phyloP scores from a whole-genome alignment of 108 stramenopile species.

The Seminavis robusta region DNA sequence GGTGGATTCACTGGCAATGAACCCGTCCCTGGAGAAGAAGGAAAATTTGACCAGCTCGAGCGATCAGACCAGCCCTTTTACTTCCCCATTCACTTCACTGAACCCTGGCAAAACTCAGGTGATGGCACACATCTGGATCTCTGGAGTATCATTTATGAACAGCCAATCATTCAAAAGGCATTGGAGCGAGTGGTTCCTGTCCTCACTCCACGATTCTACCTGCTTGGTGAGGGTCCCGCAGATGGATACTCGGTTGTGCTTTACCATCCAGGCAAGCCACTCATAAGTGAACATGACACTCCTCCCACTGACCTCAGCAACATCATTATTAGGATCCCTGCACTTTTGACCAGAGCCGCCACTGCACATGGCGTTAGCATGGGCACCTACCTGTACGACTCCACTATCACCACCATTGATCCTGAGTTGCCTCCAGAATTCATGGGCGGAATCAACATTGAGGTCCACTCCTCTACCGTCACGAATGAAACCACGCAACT shows the following conservation, averaged over 20 bases:
- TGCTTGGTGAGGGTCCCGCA: no score
- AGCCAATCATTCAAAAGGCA: not conserved
- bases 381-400: not conserved
- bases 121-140: constrained; percentile 6
- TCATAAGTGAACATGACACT: constrained; percentile 1
- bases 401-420: not conserved
- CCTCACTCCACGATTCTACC: not conserved
- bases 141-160: not conserved
- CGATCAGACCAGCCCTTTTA: constrained; percentile 9
- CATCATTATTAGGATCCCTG: not conserved
- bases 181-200: not conserved
- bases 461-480: not conserved
- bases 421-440: not conserved
- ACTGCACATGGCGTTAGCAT: not conserved
- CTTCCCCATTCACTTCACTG: constrained; percentile 14
- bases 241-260: constrained; percentile 20
- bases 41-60: not conserved
- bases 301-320: not conserved
- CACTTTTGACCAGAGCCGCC: not conserved
- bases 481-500: not conserved
- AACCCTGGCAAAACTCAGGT: not conserved
- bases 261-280: constrained; percentile 15
- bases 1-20: not conserved
- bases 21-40: not conserved
- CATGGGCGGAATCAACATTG: not conserved